Conservation (phyloP, 2,329 filamentous ascomycete species). For the Phoma sp. region DNA sequence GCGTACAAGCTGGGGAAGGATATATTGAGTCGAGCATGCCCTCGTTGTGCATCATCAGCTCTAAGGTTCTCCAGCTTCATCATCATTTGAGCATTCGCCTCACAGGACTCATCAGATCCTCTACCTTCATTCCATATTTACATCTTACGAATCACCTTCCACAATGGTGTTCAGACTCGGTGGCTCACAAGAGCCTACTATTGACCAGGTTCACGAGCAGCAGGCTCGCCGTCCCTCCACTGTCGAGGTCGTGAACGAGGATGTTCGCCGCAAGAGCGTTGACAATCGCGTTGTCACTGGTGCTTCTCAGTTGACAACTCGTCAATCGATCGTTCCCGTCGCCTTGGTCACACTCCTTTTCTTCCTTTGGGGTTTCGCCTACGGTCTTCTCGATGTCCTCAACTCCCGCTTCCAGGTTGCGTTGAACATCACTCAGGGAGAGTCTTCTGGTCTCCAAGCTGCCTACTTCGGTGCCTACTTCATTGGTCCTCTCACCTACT, state of each 20-base stretch:
- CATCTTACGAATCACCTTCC: constrained; percentile 1
- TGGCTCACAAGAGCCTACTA: constrained; percentile 41
- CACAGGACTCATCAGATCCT: constrained; percentile 4
- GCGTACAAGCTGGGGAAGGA: constrained; percentile 22
- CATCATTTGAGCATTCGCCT: constrained; percentile 19
- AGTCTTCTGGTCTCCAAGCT: constrained; percentile 69
- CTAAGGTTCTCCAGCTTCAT: constrained; percentile 27
- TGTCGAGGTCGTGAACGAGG: constrained; percentile 42
- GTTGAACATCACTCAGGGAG: constrained; percentile 56
- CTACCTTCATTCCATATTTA: constrained; percentile 9
- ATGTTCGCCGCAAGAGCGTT: constrained; percentile 45
- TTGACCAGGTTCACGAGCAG: constrained; percentile 47
- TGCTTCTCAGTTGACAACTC: constrained; percentile 51
- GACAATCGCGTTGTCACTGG: constrained; percentile 46
- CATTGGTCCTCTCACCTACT: constrained; percentile 61
- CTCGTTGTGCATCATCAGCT: constrained; percentile 28
- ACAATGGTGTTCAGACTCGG: constrained; percentile 40
- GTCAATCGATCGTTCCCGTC: constrained; percentile 59
- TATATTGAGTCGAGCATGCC: constrained; percentile 29
- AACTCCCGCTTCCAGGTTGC: constrained; percentile 55
- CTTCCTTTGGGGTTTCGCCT: constrained; percentile 62
- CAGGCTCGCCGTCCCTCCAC: constrained; percentile 47
- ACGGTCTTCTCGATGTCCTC: constrained; percentile 55
- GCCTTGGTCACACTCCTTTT: constrained; percentile 57
- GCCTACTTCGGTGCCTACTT: constrained; percentile 70